These are phyloP conservation scores for Phascolomyces articulosus DNA, from an alignment of 371 early-diverging fungal species.

Conservation along the genomic window DNA sequence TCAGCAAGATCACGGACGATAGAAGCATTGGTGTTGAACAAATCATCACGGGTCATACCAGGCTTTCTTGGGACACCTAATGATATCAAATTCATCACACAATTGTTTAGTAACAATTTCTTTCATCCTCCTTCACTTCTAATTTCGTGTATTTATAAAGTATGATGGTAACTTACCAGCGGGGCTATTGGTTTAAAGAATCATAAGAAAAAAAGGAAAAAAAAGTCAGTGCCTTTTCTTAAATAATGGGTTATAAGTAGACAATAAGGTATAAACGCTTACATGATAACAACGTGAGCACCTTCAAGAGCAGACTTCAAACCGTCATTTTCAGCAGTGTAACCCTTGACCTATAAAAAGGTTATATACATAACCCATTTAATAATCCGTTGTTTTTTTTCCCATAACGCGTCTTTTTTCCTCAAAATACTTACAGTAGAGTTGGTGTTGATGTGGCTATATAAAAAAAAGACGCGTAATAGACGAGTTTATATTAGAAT, in stretches of 20 bases:
- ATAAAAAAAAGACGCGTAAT: conserved; percentile 3
- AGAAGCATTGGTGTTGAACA: conserved; percentile 97
- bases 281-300: conserved; percentile 75
- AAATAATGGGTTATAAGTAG: no score
- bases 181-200: conserved; percentile 50
- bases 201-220: conserved; percentile 67
- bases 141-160: no score
- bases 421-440: conserved; percentile 63
- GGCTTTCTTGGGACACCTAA: conserved; percentile 95
- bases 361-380: neutral
- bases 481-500: neutral
- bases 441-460: conserved; percentile 92
- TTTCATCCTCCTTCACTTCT: no score
- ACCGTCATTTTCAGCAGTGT: conserved; percentile 83
- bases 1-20: conserved; percentile 90
- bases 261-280: neutral
- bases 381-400: neutral
- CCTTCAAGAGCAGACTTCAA: conserved; percentile 88
- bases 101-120: no score
- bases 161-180: conserved; percentile 67
- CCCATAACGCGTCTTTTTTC: neutral
- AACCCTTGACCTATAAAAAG: conserved; percentile 76
- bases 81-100: no score
- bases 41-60: conserved; percentile 99
- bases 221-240: no score